Evolutionary conservation across 148 eudicot species (phyloP).

Genomic region (Pharnaceum exiguum): DNA sequence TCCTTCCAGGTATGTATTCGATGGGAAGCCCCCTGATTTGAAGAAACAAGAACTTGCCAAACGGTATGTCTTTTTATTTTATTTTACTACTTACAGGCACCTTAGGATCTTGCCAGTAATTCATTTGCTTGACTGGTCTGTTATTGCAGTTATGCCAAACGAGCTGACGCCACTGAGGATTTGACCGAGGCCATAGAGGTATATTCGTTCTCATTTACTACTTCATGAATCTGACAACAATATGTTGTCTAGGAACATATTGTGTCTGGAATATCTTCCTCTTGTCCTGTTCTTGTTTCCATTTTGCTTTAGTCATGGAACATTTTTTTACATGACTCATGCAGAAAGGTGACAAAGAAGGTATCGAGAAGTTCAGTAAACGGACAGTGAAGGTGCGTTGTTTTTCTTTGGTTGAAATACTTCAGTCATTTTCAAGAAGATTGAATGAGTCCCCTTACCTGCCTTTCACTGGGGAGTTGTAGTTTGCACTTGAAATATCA

Average conservation of each 20-base stretch:
- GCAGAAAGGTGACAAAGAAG: constrained; percentile 89
- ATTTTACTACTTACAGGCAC: background rate
- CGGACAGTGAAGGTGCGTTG: constrained; percentile 82
- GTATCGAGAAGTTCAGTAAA: constrained; percentile 93
- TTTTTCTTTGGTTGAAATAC: background rate
- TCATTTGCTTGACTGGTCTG: constrained; percentile 9
- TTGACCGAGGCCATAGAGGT: constrained; percentile 84
- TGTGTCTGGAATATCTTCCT: constrained; percentile 4
- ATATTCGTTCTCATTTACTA: background rate
- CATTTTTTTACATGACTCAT: constrained; percentile 10
- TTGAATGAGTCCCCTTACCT: no score
- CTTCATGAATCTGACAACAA: background rate
- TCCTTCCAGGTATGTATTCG: constrained; percentile 78
- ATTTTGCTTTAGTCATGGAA: constrained; percentile 11
- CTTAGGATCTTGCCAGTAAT: no score
- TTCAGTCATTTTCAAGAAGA: no score
- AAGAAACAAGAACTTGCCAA: constrained; percentile 98
- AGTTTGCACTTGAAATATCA: no score
- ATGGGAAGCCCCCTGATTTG: constrained; percentile 92
- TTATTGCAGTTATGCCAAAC: constrained; percentile 54
- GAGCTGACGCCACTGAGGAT: constrained; percentile 90
- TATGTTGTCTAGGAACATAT: background rate
- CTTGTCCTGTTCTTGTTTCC: background rate
- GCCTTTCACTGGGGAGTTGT: background rate
- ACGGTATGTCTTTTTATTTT: constrained; percentile 42